Evolutionary conservation across 2,329 filamentous ascomycete species (phyloP).

Genomic region (Xylaria hypoxylon): DNA sequence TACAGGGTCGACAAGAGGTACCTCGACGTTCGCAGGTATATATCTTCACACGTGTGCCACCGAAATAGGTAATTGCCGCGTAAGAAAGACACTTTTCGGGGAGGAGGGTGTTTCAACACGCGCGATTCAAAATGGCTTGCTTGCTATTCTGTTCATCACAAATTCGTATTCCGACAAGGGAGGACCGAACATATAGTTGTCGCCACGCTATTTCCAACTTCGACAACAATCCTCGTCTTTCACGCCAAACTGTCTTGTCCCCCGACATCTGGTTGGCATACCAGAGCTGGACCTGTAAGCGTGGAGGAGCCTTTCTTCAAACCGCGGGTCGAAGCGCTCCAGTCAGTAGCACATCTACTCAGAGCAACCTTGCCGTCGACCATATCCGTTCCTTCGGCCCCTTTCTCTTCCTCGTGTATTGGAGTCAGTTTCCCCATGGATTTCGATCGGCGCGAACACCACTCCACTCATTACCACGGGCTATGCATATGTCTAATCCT

Average conservation of each 20-base stretch:
- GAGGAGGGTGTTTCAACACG: background rate
- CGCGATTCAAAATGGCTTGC: background rate
- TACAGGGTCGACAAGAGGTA: too few relatives aligned
- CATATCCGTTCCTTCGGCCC: background rate
- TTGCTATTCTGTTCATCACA: constrained; percentile 3
- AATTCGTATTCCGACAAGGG: constrained; percentile 10
- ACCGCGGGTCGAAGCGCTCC: background rate
- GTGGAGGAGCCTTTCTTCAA: background rate
- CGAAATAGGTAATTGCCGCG: background rate
- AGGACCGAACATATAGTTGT: constrained; percentile 25
- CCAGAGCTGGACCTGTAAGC: background rate
- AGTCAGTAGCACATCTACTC: background rate
- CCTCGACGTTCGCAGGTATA: background rate
- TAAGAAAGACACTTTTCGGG: background rate
- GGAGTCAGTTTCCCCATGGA: constrained; percentile 1
- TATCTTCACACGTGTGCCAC: background rate
- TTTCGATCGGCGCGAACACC: constrained; percentile 1
- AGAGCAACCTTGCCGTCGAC: background rate
- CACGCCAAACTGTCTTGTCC: background rate
- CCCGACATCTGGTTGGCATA: background rate
- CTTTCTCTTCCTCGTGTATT: background rate
- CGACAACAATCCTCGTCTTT: constrained; percentile 2
- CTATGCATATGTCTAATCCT: constrained; percentile 34
- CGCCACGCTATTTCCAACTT: background rate
- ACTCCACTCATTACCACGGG: constrained; percentile 6